phyloP scores from a whole-genome alignment of 2,329 filamentous ascomycete species.

The Malbranchea cinnamomea region DNA sequence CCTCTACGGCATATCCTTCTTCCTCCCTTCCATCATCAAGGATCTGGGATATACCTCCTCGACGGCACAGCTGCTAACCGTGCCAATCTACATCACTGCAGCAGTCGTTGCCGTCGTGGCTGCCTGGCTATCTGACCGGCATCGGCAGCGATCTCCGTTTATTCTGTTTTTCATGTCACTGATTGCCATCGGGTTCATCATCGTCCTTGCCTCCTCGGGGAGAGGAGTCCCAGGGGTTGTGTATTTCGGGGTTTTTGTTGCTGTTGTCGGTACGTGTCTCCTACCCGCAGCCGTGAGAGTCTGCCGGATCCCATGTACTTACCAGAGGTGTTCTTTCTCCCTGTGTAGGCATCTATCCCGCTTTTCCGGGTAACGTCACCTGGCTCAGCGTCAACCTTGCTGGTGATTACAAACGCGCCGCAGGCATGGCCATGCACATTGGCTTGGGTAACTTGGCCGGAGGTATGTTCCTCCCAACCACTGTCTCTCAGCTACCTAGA shows the following conservation, averaged over 20 bases:
- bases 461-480: constrained; percentile 12
- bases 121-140: constrained; percentile 43
- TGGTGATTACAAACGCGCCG: constrained; percentile 40
- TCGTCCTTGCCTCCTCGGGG: constrained; percentile 25
- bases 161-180: constrained; percentile 38
- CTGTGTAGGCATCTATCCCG: constrained; percentile 32
- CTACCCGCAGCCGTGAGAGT: no score
- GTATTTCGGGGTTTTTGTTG: constrained; percentile 33
- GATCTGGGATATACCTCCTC: constrained; percentile 24
- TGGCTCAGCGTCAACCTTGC: constrained; percentile 45
- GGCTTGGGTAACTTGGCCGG: constrained; percentile 40
- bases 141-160: constrained; percentile 38
- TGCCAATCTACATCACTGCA: constrained; percentile 25
- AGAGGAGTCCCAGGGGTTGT: constrained; percentile 25
- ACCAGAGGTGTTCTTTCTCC: constrained; percentile 43
- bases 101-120: constrained; percentile 23
- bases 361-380: constrained; percentile 32
- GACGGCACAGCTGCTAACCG: constrained; percentile 24
- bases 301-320: no score
- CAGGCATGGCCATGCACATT: constrained; percentile 50
- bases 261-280: constrained; percentile 23
- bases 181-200: constrained; percentile 42
- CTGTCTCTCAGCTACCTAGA: no score
- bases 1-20: constrained; percentile 26
- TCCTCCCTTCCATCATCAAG: constrained; percentile 26